These are phyloP conservation scores for Saturnispora saitoi DNA, from an alignment of 805 yeast genomes.

Conservation along the genomic window DNA sequence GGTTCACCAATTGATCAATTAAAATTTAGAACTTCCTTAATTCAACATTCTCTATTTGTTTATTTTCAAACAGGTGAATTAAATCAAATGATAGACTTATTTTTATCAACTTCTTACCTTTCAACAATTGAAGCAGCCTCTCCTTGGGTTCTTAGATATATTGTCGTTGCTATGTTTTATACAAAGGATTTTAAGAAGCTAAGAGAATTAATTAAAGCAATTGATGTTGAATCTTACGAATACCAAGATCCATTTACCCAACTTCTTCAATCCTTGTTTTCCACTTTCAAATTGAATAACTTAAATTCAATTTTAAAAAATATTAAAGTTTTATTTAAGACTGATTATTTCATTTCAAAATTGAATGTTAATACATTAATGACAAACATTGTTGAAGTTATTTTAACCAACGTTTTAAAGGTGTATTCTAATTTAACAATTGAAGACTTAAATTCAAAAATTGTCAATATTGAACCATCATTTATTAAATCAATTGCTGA, in stretches of 20 bases:
- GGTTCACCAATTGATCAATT: constrained; percentile 50
- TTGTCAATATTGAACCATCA: constrained; percentile 12
- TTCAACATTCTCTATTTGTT: constrained; percentile 63
- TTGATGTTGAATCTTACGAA: constrained; percentile 56
- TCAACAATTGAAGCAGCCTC: constrained; percentile 62
- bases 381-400: constrained; percentile 19
- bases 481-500: constrained; percentile 23
- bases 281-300: constrained; percentile 49
- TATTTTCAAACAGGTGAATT: constrained; percentile 32
- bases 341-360: constrained; percentile 51
- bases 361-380: constrained; percentile 25
- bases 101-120: constrained; percentile 50
- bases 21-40: constrained; percentile 57
- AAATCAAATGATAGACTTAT: constrained; percentile 47
- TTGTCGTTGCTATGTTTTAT: constrained; percentile 50
- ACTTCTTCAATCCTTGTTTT: constrained; percentile 45
- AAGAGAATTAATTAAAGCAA: constrained; percentile 48
- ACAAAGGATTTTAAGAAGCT: constrained; percentile 38
- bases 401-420: constrained; percentile 21
- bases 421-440: constrained; percentile 19
- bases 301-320: constrained; percentile 41
- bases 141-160: constrained; percentile 63
- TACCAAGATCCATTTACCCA: constrained; percentile 56
- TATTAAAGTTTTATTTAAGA: constrained; percentile 38
- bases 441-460: constrained; percentile 15